These are phyloP conservation scores for Naganishia cerealis DNA, from an alignment of 1,284 basidiomycete species.

Conservation along the genomic window DNA sequence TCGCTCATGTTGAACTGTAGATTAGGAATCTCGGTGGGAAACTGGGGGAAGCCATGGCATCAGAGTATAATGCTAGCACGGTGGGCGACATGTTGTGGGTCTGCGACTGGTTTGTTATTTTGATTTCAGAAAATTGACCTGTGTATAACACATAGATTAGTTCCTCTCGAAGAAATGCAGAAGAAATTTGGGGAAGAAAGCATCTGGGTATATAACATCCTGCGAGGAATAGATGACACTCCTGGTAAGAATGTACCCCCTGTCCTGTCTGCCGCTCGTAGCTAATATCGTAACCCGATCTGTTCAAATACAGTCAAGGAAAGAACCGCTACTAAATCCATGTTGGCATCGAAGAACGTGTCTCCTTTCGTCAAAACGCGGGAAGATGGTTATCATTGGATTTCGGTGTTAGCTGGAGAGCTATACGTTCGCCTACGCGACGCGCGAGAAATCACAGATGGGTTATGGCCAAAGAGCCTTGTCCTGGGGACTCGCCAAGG, in stretches of 20 bases:
- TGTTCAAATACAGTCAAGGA: constrained; percentile 67
- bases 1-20: constrained; percentile 53
- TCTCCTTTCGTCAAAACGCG: constrained; percentile 70
- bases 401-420: constrained; percentile 85
- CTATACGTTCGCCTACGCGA: constrained; percentile 80
- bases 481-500: constrained; percentile 74
- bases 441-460: constrained; percentile 68
- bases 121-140: not conserved
- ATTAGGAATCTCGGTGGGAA: constrained; percentile 95
- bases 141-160: constrained; percentile 42
- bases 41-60: constrained; percentile 80
- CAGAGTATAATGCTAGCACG: constrained; percentile 81
- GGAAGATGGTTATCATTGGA: constrained; percentile 81
- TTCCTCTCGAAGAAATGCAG: constrained; percentile 58
- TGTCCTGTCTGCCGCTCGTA: not conserved
- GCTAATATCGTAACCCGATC: not conserved
- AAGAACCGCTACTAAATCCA: constrained; percentile 79
- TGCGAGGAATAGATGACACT: constrained; percentile 79
- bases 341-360: constrained; percentile 90
- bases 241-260: constrained; percentile 65
- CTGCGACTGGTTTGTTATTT: not conserved
- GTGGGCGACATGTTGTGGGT: constrained; percentile 82
- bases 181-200: constrained; percentile 59
- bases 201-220: constrained; percentile 84
- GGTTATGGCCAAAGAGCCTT: constrained; percentile 89